Conservation (phyloP, 225 moss, liverwort and hornwort species). For the Sphagnum contortum region DNA sequence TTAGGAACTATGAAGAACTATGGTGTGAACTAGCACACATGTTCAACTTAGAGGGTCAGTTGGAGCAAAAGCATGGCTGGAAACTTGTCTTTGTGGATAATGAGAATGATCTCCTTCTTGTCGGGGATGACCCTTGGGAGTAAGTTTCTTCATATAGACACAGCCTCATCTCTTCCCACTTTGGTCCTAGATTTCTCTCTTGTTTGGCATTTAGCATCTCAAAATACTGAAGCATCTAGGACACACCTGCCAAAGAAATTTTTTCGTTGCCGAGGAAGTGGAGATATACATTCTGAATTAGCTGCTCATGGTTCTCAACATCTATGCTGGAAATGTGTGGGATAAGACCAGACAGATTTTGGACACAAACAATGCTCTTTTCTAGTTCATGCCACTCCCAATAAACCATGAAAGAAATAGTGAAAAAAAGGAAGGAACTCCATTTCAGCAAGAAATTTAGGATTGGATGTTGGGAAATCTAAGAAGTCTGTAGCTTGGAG, state of each 20-base stretch:
- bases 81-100: slow-evolving; percentile 72
- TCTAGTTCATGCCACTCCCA: too few species aligned
- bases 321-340: too few species aligned
- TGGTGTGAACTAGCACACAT: slow-evolving; percentile 67
- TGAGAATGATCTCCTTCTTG: slow-evolving; percentile 79
- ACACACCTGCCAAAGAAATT: too few species aligned
- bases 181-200: background rate
- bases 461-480: background rate
- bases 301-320: too few species aligned
- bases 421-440: background rate
- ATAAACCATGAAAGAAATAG: too few species aligned
- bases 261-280: too few species aligned
- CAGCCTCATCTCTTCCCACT: background rate
- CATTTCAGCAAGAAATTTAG: background rate
- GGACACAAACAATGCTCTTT: too few species aligned
- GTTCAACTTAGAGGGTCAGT: slow-evolving; percentile 82
- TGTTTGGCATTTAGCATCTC: background rate
- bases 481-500: too few species aligned
- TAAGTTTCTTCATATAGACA: slow-evolving; percentile 18
- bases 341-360: too few species aligned
- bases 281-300: too few species aligned
- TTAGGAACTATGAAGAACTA: slow-evolving; percentile 59
- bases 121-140: slow-evolving; percentile 87
- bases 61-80: slow-evolving; percentile 85
- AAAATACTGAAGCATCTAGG: background rate